These are phyloP conservation scores for Lepidium sativum DNA, from an alignment of 345 rosid genomes.

Conservation along the genomic window DNA sequence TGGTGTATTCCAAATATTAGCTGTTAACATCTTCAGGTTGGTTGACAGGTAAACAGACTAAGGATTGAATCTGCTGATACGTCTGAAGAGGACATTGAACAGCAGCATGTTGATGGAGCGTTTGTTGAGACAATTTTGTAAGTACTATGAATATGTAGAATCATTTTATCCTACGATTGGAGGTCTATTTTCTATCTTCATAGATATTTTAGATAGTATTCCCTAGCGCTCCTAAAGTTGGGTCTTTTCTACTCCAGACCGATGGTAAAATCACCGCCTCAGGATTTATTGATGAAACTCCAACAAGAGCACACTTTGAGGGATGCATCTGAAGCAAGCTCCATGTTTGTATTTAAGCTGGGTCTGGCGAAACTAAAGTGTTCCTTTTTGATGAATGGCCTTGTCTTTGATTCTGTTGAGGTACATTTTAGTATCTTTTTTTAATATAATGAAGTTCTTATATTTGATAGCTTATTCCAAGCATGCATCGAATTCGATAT, in stretches of 20 bases:
- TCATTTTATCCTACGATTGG: too few relatives aligned
- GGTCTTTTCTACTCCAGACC: slow-evolving; percentile 44
- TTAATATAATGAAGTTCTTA: neutral
- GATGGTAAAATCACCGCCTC: slow-evolving; percentile 71
- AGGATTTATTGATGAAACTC: slow-evolving; percentile 72
- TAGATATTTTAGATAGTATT: slow-evolving; percentile 5
- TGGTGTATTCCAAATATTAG: slow-evolving; percentile 6
- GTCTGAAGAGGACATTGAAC: slow-evolving; percentile 56
- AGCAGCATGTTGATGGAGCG: slow-evolving; percentile 82
- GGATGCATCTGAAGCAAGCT: slow-evolving; percentile 57
- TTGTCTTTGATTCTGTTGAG: slow-evolving; percentile 83
- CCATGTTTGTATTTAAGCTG: slow-evolving; percentile 79
- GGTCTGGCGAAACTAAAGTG: slow-evolving; percentile 69
- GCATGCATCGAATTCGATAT: neutral
- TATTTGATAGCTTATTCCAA: slow-evolving; percentile 7
- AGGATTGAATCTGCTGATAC: slow-evolving; percentile 56
- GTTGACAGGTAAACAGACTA: slow-evolving; percentile 55
- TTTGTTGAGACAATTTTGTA: slow-evolving; percentile 84
- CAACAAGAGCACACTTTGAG: slow-evolving; percentile 59
- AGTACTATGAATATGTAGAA: slow-evolving; percentile 28
- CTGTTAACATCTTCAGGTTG: slow-evolving; percentile 8
- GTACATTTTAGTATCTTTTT: slow-evolving; percentile 32
- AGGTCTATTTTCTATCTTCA: slow-evolving; percentile 6
- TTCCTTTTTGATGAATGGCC: slow-evolving; percentile 89
- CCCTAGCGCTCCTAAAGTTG: neutral